Evolutionary conservation across 371 early-diverging fungal species (phyloP), one percentile per base, ranked within the genome.

Genomic region (Circinella umbellata): DNA sequence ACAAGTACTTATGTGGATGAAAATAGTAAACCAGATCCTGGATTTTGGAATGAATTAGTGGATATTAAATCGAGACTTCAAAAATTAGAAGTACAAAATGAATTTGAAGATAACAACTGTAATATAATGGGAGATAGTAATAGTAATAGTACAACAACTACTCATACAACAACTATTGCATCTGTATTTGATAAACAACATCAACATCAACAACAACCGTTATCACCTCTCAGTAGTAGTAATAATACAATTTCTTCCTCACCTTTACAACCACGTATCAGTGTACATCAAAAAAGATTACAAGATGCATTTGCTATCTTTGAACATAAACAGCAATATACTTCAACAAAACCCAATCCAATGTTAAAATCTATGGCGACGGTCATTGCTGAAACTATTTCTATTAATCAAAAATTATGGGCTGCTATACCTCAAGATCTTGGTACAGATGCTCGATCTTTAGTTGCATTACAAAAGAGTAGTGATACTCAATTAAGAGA

Each of bases 391-490:
- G 72, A 72, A 63, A 68, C 72, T 6, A 64, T 72, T 39, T 37
- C 68, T 9, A 68, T 68, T 18, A 72, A 72, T 39, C 72, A 72
- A 38, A 61, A 37, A 11, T 42, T 72, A 6, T 72, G 72, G 72
- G 47, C 72, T 15, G 51, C 72, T 18, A 61, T 68, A 17, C 72
- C 72, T 17, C 68, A 64, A 61, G 67, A 68, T 27, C 63, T 64
- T 3, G 48, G 39, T n/a, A 64, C 72, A 4, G 68, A 72, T 39
- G 72, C 72, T 27, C 68, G 68, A 1, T 46, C 72, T 1, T 46
- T 72, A 20, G 57, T 72, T n/a, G 59, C 60, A 18, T 35, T 72
- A 18, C 72, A 72, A 68, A 68, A 72, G 54, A 72, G 72, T 48
- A 72, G 72, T 38, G 72, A 72, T 39, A 63, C 35, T 27, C 72